These are phyloP conservation scores for Solanum etuberosum DNA, from an alignment of 257 asterid species.

Conservation along the genomic window DNA sequence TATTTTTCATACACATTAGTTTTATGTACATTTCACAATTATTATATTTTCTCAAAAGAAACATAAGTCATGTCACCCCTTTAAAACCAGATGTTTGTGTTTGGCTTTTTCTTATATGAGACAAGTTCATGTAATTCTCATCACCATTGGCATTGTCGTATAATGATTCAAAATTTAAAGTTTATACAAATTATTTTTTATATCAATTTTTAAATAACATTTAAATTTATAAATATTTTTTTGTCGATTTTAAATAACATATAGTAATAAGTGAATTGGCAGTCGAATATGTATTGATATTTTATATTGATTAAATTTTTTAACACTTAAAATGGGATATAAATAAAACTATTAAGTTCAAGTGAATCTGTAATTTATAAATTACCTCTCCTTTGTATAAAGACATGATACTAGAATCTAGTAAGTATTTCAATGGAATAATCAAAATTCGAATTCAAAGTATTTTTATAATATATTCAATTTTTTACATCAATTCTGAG, in stretches of 20 bases:
- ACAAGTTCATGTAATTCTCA: not conserved
- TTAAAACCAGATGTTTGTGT: conserved; percentile 23
- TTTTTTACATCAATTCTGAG: not conserved
- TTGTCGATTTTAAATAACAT: not conserved
- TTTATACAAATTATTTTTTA: not conserved
- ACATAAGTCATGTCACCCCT: not conserved
- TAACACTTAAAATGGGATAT: no score
- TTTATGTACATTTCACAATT: not conserved
- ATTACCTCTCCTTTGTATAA: not conserved
- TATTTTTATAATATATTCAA: not conserved
- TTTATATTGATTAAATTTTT: no score
- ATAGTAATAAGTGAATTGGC: no score
- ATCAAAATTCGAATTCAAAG: not conserved
- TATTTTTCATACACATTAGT: not conserved
- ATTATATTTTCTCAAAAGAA: not conserved
- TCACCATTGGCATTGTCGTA: not conserved
- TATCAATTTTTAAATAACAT: not conserved
- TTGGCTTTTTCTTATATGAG: not conserved
- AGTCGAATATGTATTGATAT: no score
- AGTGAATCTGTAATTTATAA: no score
- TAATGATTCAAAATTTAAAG: not conserved
- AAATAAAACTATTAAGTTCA: no score
- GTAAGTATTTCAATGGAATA: not conserved
- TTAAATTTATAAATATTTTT: not conserved
- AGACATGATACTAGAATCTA: not conserved